Base-by-base conservation (phyloP, 2,329 filamentous ascomycete species). In the Epichloe amarillans region DNA sequence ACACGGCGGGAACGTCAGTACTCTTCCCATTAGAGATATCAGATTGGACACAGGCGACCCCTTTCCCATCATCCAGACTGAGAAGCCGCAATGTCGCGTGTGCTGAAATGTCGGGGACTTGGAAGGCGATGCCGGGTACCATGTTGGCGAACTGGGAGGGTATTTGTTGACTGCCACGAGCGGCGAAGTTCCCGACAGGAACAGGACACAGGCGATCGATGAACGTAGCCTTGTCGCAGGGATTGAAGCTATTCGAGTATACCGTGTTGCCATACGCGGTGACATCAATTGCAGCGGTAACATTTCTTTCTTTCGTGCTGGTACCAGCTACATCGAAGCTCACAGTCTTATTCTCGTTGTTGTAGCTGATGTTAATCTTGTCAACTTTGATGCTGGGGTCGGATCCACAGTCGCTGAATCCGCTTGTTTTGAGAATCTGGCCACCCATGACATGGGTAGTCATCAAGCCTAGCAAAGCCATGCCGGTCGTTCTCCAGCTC, bases 41-140 rank as follows among this genome's bases (percentile, higher is more conserved):
- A 0, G 90, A 89, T 59, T 85, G 72, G 47, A 97, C 83, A 66
- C 93, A 98, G 21, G 88, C 90, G 8, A 95, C 76, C 41, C 83
- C 74, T 36, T 76, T 61, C 39, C 74, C 75, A 4, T 70, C 72
- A 35, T 84, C 79, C 39, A 79, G 67, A 4, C 79, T 70, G 53
- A 76, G 82, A 44, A 98, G 76, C 62, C 88, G 72, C 55, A 98
- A 72, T 43, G 83, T 93, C 36, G 90, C 93, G 60, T 84, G 70
- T 38, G 91, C 91, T 50, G 91, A 84, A 58, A 98, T 84, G 64
- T 98, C 90, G 47, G 93, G 93, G 35, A 98, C 75, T 54, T 80
- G 78, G 70, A 96, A 98, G 12, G 91, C 91, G 57, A 98, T 95
- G 2, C 80, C 71, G 1, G 93, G 93, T 40, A 98, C 91, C 68